These are phyloP conservation scores for Neopestalotiopsis rosae DNA, from an alignment of 2,329 filamentous ascomycete genomes.

Conservation along the genomic window DNA sequence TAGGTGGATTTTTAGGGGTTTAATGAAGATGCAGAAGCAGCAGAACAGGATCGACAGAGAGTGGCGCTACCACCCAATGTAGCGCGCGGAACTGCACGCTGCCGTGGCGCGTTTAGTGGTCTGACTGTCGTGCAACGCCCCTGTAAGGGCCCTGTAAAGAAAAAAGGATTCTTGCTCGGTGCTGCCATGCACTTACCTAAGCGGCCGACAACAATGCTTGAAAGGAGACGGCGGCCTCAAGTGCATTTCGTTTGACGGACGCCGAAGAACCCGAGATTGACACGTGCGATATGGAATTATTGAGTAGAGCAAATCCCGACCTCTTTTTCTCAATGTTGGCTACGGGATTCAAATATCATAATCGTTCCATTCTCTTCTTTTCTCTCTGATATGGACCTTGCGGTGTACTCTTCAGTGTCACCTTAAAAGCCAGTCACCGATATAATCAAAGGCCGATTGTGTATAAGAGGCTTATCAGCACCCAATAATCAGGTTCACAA, in stretches of 20 bases:
- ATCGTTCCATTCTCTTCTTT: neutral
- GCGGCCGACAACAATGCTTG: neutral
- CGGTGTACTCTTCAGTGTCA: no score
- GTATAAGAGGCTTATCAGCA: no score
- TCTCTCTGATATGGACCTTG: no score
- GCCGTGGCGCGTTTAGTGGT: conserved; percentile 18
- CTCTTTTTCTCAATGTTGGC: neutral
- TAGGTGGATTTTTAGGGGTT: conserved; percentile 19
- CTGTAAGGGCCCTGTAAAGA: neutral
- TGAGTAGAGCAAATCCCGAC: neutral
- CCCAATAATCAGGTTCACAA: no score
- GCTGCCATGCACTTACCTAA: neutral
- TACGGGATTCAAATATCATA: neutral
- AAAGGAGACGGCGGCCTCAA: neutral
- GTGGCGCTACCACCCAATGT: conserved; percentile 15
- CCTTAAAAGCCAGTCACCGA: no score
- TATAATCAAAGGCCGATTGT: no score
- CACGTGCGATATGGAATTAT: neutral
- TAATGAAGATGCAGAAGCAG: conserved; percentile 5
- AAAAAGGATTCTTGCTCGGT: neutral
- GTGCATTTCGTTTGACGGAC: neutral
- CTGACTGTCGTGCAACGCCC: conserved; percentile 18
- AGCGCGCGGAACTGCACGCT: conserved; percentile 8
- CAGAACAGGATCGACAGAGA: conserved; percentile 15
- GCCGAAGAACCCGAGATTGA: neutral